Base-by-base conservation (phyloP, 2,329 filamentous ascomycete genomes). In the Botrytis porri region DNA sequence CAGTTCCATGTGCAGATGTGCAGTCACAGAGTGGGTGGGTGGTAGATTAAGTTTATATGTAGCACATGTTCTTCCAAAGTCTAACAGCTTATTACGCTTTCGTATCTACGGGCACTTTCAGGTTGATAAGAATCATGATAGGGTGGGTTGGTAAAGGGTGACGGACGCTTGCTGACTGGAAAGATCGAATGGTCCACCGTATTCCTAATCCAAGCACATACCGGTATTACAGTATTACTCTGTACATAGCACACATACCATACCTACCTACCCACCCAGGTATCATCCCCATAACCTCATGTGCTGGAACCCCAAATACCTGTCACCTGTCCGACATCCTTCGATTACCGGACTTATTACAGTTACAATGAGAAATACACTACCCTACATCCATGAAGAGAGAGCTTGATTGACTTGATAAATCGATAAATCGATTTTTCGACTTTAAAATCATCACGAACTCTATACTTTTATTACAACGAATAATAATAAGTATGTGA, bases 321-420 rank as follows among this genome's bases (percentile, higher is more conserved):
- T 64, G 39, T 64, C 62, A 25, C 62, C 18, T 64, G 39, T 64
- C 62, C 62, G 62, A 48, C 63, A 51, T 37, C 63, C 35, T 51
- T 37, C 63, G n/a, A 65, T 65, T 65, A n/a, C 29, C 29, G 35
- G 12, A 14, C n/a, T n/a, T n/a, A 12, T 61, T n/a, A 54, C 37
- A 29, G 37, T 18, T 63, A 37, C 63, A 65, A 51, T 65, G 63
- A 65, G 43, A 65, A 54, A 51, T 7, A 51, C 10, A n/a, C 48
- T 14, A 6, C 48, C 39, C 6, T 29, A 16, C n/a, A 54, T 37
- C 37, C 29, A 25, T n/a, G 43, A 51, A 54, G 29, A 51, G 32
- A 51, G 29, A 37, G 3, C 63, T 65, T 37, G 45, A 65, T 65
- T 65, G 63, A 18, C 41, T 51, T 51, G n/a, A 12, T 29, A 37